Conservation (phyloP, 495 filamentous ascomycete species). For the Aspergillus bertholletiae region DNA sequence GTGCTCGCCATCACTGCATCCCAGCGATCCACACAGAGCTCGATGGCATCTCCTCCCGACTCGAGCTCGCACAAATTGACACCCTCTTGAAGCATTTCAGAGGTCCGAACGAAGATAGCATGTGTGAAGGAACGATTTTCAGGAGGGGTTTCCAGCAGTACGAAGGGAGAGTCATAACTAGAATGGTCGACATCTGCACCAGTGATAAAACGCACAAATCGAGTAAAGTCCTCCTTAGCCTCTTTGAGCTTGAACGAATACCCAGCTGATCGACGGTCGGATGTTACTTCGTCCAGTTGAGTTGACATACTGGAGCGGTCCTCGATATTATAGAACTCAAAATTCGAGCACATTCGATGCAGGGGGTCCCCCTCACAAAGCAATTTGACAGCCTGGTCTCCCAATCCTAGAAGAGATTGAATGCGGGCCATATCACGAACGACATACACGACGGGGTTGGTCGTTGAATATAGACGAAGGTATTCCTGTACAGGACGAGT, state of each 20-base stretch:
- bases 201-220: constrained; percentile 64
- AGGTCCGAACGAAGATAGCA: constrained; percentile 60
- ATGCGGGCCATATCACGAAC: constrained; percentile 66
- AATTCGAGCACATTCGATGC: constrained; percentile 67
- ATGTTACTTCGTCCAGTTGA: constrained; percentile 27
- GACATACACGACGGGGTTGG: constrained; percentile 72
- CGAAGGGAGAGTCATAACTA: constrained; percentile 68
- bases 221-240: constrained; percentile 70
- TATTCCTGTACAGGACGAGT: constrained; percentile 54
- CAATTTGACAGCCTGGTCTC: constrained; percentile 50
- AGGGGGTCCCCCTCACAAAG: constrained; percentile 50
- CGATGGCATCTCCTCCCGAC: constrained; percentile 67
- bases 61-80: constrained; percentile 61
- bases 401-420: constrained; percentile 56
- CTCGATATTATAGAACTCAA: constrained; percentile 77
- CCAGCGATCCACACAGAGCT: constrained; percentile 68
- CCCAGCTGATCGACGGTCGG: constrained; percentile 44
- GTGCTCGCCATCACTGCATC: constrained; percentile 38
- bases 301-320: constrained; percentile 27
- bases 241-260: constrained; percentile 68
- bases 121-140: constrained; percentile 65
- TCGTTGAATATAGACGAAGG: constrained; percentile 53
- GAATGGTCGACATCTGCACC: constrained; percentile 50
- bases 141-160: constrained; percentile 62
- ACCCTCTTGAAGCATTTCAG: constrained; percentile 50